Evolutionary conservation across 1,284 basidiomycete species (phyloP).

Genomic region (Cryptococcus jaspeensis): DNA sequence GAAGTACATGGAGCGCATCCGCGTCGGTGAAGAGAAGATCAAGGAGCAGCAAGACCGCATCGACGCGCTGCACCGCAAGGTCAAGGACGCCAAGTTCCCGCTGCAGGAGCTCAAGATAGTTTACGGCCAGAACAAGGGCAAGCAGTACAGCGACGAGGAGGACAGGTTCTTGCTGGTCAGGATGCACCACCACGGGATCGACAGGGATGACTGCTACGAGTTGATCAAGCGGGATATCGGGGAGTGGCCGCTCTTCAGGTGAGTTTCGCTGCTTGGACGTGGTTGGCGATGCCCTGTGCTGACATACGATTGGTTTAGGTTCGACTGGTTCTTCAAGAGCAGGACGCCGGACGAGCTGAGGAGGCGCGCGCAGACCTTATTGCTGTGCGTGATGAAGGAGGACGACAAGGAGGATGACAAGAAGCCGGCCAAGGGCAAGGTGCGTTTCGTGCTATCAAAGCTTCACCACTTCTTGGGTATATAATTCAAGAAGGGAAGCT

Average conservation of each 20-base stretch:
- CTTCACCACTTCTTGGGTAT: background rate
- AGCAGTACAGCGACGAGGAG: constrained; percentile 94
- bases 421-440: constrained; percentile 44
- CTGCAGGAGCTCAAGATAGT: constrained; percentile 94
- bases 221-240: constrained; percentile 94
- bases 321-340: constrained; percentile 99
- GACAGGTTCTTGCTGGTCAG: constrained; percentile 93
- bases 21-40: constrained; percentile 80
- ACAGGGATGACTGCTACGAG: constrained; percentile 89
- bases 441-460: constrained; percentile 15
- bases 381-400: constrained; percentile 92
- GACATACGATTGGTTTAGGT: constrained; percentile 45
- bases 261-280: constrained; percentile 7
- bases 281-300: background rate
- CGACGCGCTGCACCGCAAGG: constrained; percentile 81
- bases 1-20: constrained; percentile 75
- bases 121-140: constrained; percentile 93
- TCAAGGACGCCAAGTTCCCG: constrained; percentile 75
- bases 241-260: constrained; percentile 90
- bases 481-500: background rate
- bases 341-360: constrained; percentile 87
- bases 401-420: constrained; percentile 55
- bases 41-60: constrained; percentile 64
- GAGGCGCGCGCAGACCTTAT: constrained; percentile 81
- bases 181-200: constrained; percentile 87